phyloP scores from a whole-genome alignment of 2,329 filamentous ascomycete species.

The Aspergillus pseudonomiae region DNA sequence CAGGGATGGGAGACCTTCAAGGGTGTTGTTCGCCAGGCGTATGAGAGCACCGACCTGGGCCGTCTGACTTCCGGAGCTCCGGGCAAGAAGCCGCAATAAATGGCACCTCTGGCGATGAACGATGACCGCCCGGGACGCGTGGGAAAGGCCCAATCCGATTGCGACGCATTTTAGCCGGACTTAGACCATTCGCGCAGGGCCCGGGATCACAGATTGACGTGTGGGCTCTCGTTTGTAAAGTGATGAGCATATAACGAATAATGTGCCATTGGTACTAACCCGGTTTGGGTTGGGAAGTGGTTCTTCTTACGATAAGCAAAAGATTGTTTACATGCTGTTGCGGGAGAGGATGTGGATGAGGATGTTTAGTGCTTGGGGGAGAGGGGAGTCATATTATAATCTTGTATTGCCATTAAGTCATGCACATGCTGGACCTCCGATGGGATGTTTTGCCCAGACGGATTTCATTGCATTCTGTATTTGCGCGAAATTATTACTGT shows the following conservation, averaged over 20 bases:
- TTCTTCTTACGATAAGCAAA: constrained; percentile 6
- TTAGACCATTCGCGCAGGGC: not conserved
- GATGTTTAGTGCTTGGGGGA: not conserved
- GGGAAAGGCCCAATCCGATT: not conserved
- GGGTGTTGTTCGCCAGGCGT: constrained; percentile 70
- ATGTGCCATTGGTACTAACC: constrained; percentile 4
- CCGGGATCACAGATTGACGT: not conserved
- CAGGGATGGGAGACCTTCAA: constrained; percentile 83
- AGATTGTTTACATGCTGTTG: not conserved
- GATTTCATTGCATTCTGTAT: not conserved
- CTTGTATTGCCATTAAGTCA: not conserved
- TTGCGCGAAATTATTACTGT: not conserved
- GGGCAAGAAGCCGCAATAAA: constrained; percentile 54
- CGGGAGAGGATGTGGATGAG: not conserved
- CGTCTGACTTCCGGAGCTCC: constrained; percentile 65
- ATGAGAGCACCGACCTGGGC: constrained; percentile 76
- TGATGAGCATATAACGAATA: constrained; percentile 11
- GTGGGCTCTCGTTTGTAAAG: not conserved
- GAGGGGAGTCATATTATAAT: not conserved
- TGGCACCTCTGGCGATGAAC: not conserved
- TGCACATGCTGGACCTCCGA: not conserved
- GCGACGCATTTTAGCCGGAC: not conserved
- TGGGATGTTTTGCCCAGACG: not conserved
- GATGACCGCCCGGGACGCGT: constrained; percentile 1
- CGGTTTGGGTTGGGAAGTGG: not conserved